Conservation (phyloP, 2,329 filamentous ascomycete genomes). For the Fusarium albidum region DNA sequence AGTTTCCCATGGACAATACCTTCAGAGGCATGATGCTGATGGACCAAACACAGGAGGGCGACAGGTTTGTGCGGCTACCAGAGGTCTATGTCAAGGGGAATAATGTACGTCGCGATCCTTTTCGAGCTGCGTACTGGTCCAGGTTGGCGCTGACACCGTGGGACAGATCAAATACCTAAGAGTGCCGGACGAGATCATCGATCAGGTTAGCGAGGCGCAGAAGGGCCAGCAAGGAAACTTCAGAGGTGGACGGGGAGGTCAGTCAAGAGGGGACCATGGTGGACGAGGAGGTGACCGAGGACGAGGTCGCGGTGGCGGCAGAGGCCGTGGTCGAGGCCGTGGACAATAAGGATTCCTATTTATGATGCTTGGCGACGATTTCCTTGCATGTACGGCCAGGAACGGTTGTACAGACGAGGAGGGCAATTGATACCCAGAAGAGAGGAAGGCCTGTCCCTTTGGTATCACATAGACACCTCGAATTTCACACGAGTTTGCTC, state of each 20-base stretch:
- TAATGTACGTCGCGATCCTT: constrained; percentile 70
- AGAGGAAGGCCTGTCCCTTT: constrained; percentile 13
- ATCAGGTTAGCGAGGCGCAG: constrained; percentile 92
- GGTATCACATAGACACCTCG: constrained; percentile 9
- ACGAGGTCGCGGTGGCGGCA: constrained; percentile 50
- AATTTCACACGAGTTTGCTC: constrained; percentile 5
- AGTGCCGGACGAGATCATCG: constrained; percentile 96
- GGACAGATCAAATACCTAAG: constrained; percentile 95
- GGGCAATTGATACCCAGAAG: constrained; percentile 8
- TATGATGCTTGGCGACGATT: constrained; percentile 10
- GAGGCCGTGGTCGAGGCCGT: constrained; percentile 48
- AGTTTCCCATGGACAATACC: neutral
- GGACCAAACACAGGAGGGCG: constrained; percentile 72
- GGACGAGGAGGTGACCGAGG: constrained; percentile 59
- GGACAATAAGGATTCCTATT: constrained; percentile 39
- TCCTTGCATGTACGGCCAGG: neutral
- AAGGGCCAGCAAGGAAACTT: constrained; percentile 71
- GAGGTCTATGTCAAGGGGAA: constrained; percentile 98
- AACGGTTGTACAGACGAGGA: constrained; percentile 1
- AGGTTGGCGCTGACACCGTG: constrained; percentile 15
- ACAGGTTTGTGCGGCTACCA: constrained; percentile 89
- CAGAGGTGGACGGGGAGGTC: constrained; percentile 70
- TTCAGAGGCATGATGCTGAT: constrained; percentile 22
- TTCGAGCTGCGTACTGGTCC: neutral
- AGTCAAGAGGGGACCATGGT: constrained; percentile 66